phyloP scores from a whole-genome alignment of 495 filamentous ascomycete genomes.

The Trichoderma reesei region DNA sequence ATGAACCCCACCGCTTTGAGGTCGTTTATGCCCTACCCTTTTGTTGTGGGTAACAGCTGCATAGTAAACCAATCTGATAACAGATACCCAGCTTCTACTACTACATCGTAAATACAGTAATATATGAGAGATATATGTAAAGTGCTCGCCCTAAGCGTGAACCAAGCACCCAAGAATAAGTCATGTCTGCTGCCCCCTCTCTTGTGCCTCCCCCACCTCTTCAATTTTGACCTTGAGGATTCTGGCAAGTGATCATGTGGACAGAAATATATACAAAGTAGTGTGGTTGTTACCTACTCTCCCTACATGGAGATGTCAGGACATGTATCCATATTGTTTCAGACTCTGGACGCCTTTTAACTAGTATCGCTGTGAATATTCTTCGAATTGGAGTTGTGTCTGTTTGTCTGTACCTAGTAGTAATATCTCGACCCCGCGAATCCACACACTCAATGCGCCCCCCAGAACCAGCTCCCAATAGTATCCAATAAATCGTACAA shows the following conservation, averaged over 20 bases:
- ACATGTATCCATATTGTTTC: too few species aligned
- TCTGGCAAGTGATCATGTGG: background rate
- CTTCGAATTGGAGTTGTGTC: constrained; percentile 9
- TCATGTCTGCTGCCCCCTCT: too few species aligned
- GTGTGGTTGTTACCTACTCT: background rate
- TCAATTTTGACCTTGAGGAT: too few species aligned
- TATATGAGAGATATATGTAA: constrained; percentile 4
- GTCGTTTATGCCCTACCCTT: background rate
- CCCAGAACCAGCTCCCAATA: background rate
- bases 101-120: background rate
- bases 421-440: background rate
- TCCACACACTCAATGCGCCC: too few species aligned
- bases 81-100: background rate
- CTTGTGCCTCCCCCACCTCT: too few species aligned
- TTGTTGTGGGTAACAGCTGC: background rate
- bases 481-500: background rate
- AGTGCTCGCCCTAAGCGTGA: background rate
- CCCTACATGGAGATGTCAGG: background rate
- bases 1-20: background rate
- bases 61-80: background rate
- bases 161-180: too few species aligned
- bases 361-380: too few species aligned
- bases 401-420: background rate
- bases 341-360: too few species aligned
- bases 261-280: background rate